Base-by-base conservation (phyloP, 2,329 filamentous ascomycete genomes). In the Sphaceloma murrayae region DNA sequence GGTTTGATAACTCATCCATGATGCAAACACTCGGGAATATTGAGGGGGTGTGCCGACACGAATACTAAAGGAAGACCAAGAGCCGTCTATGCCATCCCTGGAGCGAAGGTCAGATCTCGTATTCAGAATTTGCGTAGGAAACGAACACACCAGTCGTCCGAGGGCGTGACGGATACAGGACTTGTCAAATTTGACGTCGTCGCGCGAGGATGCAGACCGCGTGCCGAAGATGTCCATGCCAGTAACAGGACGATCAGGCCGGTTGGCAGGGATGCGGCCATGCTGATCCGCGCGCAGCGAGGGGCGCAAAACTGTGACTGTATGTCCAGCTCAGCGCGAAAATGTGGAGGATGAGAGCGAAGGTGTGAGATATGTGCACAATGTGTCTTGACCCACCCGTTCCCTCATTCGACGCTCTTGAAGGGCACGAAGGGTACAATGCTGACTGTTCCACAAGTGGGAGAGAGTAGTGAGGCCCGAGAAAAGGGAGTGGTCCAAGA, bases 1-100 rank as follows among this genome's bases (percentile, higher is more conserved):
- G 32, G 80, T 77, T 59, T 85, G 80, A 26, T 82, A 83, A 31
- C 79, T 69, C 9, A 74, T 71, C 4, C 81, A 86, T 54, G 79
- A 85, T 42, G 80, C 69, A 9, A 75, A 65, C 40, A 78, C 69
- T 51, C 74, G 71, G 24, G 77, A 64, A 45, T 64, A 62, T 54
- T 76, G 72, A 17, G 61, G 58, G 10, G 75, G 73, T 5, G 62
- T 65, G 40, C 77, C 78, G 14, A 73, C 68, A 53, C 65, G 73
- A 48, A 87, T 67, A 9, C 67, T 68, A 51, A 85, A 76, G 5
- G 80, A 75, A 11, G 81, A 85, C 83, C 83, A 88, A 50, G 71
- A 71, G 7, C 81, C 81, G 57, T 85, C 80, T 51, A 74, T 69
- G 36, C 78, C 78, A 49, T 74, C 70, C 75, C 75, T 78, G 6